These are phyloP conservation scores for Entelexis paramagnoliae DNA, from an alignment of 1,139 yeast genomes.

Conservation along the genomic window DNA sequence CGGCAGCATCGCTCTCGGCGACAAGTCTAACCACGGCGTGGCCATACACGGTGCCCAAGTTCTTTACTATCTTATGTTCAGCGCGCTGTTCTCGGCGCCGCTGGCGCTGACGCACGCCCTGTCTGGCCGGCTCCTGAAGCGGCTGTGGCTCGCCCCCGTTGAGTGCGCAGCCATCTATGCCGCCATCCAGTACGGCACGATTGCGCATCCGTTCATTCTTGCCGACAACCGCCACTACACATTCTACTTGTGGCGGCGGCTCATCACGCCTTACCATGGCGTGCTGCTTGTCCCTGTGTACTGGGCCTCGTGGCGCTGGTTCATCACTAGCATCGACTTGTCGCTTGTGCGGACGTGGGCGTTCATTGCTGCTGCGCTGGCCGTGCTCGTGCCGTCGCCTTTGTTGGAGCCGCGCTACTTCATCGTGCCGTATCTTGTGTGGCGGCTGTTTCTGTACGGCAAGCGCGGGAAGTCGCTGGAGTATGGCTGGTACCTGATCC, in stretches of 20 bases:
- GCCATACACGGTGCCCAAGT: conserved; percentile 69
- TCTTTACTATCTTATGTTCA: conserved; percentile 62
- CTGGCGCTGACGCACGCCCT: conserved; percentile 12
- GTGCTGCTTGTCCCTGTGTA: conserved; percentile 49
- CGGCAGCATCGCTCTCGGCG: conserved; percentile 77
- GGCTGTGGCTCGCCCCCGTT: conserved; percentile 23
- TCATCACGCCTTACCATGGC: conserved; percentile 35
- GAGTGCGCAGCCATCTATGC: conserved; percentile 36
- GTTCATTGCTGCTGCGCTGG: conserved; percentile 42
- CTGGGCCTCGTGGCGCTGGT: conserved; percentile 51
- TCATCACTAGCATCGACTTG: conserved; percentile 16
- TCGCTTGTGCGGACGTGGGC: conserved; percentile 30
- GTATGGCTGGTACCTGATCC: conserved; percentile 46
- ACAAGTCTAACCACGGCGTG: conserved; percentile 70
- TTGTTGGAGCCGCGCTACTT: conserved; percentile 89
- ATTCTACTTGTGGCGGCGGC: conserved; percentile 65
- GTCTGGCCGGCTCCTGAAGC: background rate
- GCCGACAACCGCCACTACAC: conserved; percentile 94
- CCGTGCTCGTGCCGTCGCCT: conserved; percentile 78
- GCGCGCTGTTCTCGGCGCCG: conserved; percentile 47
- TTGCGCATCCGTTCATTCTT: conserved; percentile 77
- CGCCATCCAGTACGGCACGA: conserved; percentile 50
- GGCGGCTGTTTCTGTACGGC: conserved; percentile 38
- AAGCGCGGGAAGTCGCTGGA: conserved; percentile 42
- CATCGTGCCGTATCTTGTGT: conserved; percentile 65